Conservation (phyloP, 768 basidiomycete genomes). For the Lactarius psammicola region DNA sequence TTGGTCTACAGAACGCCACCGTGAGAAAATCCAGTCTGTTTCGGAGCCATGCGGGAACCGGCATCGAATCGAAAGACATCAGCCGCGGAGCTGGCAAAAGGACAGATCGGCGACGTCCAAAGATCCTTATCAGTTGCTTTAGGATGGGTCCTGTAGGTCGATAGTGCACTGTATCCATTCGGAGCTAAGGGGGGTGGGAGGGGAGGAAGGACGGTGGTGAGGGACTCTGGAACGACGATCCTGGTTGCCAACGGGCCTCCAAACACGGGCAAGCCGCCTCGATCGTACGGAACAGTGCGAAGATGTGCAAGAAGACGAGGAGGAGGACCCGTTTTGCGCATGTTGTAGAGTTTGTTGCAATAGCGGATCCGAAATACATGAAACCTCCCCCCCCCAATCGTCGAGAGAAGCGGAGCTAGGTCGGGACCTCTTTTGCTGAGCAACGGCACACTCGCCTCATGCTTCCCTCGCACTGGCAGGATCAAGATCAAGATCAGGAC, state of each 20-base stretch:
- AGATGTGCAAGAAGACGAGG: constrained; percentile 8
- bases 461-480: background rate
- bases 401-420: constrained; percentile 12
- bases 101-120: constrained; percentile 16
- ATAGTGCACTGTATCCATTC: constrained; percentile 8
- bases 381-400: background rate
- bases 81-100: constrained; percentile 19
- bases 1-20: constrained; percentile 4
- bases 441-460: constrained; percentile 14
- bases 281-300: constrained; percentile 24
- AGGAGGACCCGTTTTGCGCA: constrained; percentile 4
- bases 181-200: constrained; percentile 13
- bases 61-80: constrained; percentile 8
- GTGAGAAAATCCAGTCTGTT: constrained; percentile 11
- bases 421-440: constrained; percentile 5
- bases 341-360: constrained; percentile 17
- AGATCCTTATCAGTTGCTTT: constrained; percentile 3
- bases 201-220: background rate
- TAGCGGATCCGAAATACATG: constrained; percentile 9
- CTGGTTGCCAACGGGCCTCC: constrained; percentile 20
- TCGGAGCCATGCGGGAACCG: background rate
- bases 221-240: constrained; percentile 18
- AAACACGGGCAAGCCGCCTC: constrained; percentile 20
- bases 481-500: constrained; percentile 8
- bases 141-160: constrained; percentile 2